Base-by-base conservation (phyloP, 2,329 filamentous ascomycete species). In the Neurospora sp. region DNA sequence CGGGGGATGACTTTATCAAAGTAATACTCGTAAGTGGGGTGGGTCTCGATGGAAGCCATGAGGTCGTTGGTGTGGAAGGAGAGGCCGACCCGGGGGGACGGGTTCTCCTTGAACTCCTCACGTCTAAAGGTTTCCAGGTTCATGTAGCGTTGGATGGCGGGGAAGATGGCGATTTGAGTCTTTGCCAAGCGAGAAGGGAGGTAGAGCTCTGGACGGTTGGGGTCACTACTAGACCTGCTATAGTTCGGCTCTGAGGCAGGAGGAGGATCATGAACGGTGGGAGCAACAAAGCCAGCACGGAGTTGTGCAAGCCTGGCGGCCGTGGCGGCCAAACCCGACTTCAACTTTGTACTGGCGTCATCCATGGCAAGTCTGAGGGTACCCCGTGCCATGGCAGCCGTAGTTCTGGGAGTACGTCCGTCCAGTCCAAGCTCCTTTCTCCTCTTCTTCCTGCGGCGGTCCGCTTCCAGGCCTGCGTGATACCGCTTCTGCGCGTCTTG, bases 141-240 rank as follows among this genome's bases (percentile, higher is more conserved):
- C 46, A 71, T 73, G 70, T 74, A 76, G 23, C 78, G 77, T 46
- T 75, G 71, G 38, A 80, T 70, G 39, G 70, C 69, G 1, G 79
- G 79, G 76, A 76, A 79, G 36, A 76, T 52, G 38, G 73, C 72
- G 43, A 80, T 76, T 68, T 80, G 78, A 68, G 79, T 75, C 66
- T 77, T 79, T 66, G 74, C 76, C 1, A 73, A 66, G 38, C 74
- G 75, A 4, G 69, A 70, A 0, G 69, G 67, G 52, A 62, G 28
- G 52, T 62, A 62, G 28, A 62, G 28, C 15, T 62, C 52, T 33
- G 52, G 52, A 58, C 11, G 13, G 10, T 13, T 15, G 10, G 6
- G 4, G 11, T 13, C 39, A 17, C 39, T 42, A 7, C 5, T 33
- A 33, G 28, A 33, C 28, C 28, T 33, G 28, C 28, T 33, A 33